phyloP scores from a whole-genome alignment of 2,329 filamentous ascomycete species.

The Aspergillus sp. region DNA sequence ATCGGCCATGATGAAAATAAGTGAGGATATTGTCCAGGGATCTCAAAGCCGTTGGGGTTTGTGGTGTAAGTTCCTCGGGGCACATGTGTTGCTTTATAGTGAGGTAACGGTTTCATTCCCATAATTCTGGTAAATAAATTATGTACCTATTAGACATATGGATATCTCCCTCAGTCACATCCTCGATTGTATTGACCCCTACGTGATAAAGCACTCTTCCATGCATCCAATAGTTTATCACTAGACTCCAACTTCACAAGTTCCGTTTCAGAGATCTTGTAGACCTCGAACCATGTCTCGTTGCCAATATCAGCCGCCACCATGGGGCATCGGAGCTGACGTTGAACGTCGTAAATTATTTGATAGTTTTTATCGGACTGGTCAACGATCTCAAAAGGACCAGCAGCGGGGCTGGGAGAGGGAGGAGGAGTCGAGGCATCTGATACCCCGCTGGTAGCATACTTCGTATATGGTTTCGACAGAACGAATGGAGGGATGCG shows the following conservation, averaged over 20 bases:
- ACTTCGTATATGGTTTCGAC: neutral
- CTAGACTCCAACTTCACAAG: neutral
- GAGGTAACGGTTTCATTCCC: neutral
- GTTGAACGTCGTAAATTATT: neutral
- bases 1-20: neutral
- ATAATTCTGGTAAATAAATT: neutral
- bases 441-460: neutral
- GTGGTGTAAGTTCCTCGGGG: neutral
- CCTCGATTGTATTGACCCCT: neutral
- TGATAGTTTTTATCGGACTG: neutral
- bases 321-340: neutral
- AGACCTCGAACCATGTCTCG: neutral
- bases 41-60: neutral
- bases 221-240: neutral
- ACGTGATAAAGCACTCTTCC: neutral
- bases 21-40: neutral
- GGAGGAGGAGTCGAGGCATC: neutral
- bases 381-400: neutral
- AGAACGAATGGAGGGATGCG: neutral
- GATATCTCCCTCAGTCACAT: neutral
- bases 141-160: neutral
- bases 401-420: neutral
- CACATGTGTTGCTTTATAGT: neutral
- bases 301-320: neutral
- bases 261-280: neutral